phyloP scores from a whole-genome alignment of 495 filamentous ascomycete genomes.

The Hamigera avellanea region DNA sequence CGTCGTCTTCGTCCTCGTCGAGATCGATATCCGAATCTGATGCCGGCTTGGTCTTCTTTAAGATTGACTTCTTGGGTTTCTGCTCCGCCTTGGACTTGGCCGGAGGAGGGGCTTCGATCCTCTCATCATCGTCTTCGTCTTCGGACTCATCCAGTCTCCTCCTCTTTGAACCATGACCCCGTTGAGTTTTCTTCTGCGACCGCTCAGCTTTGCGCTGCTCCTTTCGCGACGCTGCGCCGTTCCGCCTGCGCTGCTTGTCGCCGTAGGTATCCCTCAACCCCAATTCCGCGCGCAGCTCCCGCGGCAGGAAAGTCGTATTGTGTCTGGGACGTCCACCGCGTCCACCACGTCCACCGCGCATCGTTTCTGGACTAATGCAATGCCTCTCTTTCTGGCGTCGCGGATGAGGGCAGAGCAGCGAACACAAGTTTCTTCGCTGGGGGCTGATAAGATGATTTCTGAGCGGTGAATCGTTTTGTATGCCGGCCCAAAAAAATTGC shows the following conservation, averaged over 20 bases:
- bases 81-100: slow-evolving; percentile 14
- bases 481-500: slow-evolving; percentile 4
- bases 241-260: slow-evolving; percentile 27
- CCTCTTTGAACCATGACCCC: slow-evolving; percentile 10
- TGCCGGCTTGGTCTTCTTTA: slow-evolving; percentile 32
- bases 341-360: no score
- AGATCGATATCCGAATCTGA: slow-evolving; percentile 1
- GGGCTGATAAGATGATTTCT: background rate
- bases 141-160: slow-evolving; percentile 7
- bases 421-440: background rate
- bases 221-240: slow-evolving; percentile 40
- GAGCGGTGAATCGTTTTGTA: background rate
- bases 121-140: slow-evolving; percentile 10
- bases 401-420: background rate
- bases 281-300: slow-evolving; percentile 45
- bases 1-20: slow-evolving; percentile 8
- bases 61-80: slow-evolving; percentile 23
- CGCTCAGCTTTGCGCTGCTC: slow-evolving; percentile 49
- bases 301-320: slow-evolving; percentile 54
- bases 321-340: slow-evolving; percentile 32
- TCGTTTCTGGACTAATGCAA: no score
- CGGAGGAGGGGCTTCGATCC: background rate
- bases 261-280: slow-evolving; percentile 34
- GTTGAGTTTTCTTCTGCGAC: slow-evolving; percentile 38
- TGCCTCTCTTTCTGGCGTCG: no score